A percentile compares a stretch with the other conserved stretches of the same genome.
Conservation (phyloP, 768 basidiomycete species). For the Naganishia antarctica region DNA sequence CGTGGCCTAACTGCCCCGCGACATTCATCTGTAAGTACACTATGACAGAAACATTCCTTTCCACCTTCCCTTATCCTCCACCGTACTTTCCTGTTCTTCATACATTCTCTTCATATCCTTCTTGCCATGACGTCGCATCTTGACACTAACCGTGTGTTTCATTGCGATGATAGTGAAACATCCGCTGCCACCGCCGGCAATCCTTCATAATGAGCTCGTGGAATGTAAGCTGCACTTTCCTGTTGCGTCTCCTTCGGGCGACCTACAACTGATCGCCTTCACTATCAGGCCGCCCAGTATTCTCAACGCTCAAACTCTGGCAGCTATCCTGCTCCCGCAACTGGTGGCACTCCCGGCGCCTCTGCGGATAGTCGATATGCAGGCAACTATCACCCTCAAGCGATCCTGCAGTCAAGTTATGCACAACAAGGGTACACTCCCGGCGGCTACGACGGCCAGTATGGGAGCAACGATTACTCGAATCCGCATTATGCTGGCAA, state of each 20-base stretch:
- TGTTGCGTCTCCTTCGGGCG: no score
- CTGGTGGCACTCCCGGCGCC: background rate
- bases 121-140: background rate
- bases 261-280: no score
- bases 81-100: no score
- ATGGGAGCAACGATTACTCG: constrained; percentile 12
- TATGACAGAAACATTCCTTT: no score
- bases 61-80: no score
- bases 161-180: background rate
- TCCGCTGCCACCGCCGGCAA: background rate
- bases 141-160: background rate
- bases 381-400: constrained; percentile 20
- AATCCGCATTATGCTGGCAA: constrained; percentile 1
- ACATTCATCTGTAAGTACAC: background rate
- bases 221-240: constrained; percentile 2
- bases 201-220: constrained; percentile 1
- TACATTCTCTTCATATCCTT: background rate
- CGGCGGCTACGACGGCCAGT: constrained; percentile 4
- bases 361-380: constrained; percentile 19
- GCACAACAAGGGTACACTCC: constrained; percentile 17
- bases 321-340: background rate
- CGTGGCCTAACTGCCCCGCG: no score
- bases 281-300: constrained; percentile 2
- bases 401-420: constrained; percentile 17
- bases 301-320: constrained; percentile 12